Conservation (phyloP, 805 yeast genomes). For the Cyberlindnera xylosilytica region DNA sequence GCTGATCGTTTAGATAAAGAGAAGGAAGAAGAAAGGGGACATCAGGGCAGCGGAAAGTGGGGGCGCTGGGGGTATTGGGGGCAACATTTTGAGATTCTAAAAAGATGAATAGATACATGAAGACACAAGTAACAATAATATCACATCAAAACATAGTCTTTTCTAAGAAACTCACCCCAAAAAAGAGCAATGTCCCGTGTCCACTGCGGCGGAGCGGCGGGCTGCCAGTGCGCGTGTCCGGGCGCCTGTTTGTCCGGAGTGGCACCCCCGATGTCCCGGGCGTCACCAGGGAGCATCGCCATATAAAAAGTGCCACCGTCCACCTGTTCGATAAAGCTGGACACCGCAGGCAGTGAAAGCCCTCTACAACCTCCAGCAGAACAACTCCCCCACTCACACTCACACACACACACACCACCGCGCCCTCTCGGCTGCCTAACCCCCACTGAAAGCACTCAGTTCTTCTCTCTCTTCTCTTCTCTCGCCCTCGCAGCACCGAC, state of each 20-base stretch:
- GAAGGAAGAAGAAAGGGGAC: not conserved
- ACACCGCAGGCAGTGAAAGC: too few relatives aligned
- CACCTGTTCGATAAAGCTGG: too few relatives aligned
- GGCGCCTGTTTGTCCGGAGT: not conserved
- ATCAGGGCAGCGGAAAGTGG: not conserved
- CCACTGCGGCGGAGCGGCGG: not conserved
- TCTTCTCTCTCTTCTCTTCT: not conserved
- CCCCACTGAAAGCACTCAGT: not conserved
- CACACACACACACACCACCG: not conserved
- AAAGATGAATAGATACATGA: too few relatives aligned
- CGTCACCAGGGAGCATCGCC: not conserved
- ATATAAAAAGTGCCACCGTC: slow-evolving; percentile 3
- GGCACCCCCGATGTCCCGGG: slow-evolving; percentile 1
- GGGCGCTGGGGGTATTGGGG: too few relatives aligned
- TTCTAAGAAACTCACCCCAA: too few relatives aligned
- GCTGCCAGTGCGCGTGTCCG: not conserved
- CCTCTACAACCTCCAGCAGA: not conserved
- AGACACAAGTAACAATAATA: too few relatives aligned
- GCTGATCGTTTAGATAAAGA: slow-evolving; percentile 25
- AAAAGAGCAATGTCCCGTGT: too few relatives aligned
- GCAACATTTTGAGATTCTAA: too few relatives aligned
- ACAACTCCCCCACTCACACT: not conserved
- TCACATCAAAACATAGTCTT: too few relatives aligned
- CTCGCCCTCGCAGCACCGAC: not conserved
- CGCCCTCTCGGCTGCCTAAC: too few relatives aligned